These are phyloP conservation scores for Arthonia radiata DNA, from an alignment of 495 filamentous ascomycete genomes.

Conservation along the genomic window DNA sequence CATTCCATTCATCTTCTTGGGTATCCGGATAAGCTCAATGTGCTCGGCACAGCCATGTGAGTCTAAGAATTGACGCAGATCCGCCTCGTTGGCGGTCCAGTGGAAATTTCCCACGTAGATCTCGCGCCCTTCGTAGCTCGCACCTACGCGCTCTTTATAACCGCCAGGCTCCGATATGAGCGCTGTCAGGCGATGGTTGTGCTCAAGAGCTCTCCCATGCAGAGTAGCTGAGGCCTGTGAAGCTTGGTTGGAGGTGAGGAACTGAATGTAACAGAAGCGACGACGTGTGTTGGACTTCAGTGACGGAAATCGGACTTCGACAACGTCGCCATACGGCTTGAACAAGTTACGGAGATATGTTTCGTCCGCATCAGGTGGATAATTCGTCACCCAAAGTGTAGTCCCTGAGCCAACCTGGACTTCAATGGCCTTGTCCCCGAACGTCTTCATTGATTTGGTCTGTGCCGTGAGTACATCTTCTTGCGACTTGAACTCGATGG, in stretches of 20 bases:
- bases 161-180: constrained; percentile 63
- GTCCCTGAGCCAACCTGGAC: constrained; percentile 47
- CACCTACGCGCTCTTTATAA: constrained; percentile 59
- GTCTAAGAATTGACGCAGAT: constrained; percentile 42
- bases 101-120: constrained; percentile 59
- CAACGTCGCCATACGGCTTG: constrained; percentile 49
- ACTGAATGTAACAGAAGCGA: constrained; percentile 86
- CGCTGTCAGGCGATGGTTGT: constrained; percentile 37
- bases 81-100: constrained; percentile 34
- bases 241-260: constrained; percentile 23
- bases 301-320: constrained; percentile 71
- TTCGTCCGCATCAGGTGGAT: constrained; percentile 66
- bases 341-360: constrained; percentile 54
- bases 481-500: constrained; percentile 60
- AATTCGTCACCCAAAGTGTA: constrained; percentile 80
- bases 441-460: constrained; percentile 48
- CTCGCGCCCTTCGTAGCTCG: constrained; percentile 63
- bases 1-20: constrained; percentile 33
- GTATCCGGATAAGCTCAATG: constrained; percentile 41
- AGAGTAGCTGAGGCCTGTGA: constrained; percentile 44
- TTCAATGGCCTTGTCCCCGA: constrained; percentile 42
- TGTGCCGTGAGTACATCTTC: constrained; percentile 65
- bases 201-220: constrained; percentile 40
- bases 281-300: constrained; percentile 70
- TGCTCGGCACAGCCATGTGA: constrained; percentile 58